phyloP scores from a whole-genome alignment of 495 filamentous ascomycete genomes.

The Bacidia rubella region DNA sequence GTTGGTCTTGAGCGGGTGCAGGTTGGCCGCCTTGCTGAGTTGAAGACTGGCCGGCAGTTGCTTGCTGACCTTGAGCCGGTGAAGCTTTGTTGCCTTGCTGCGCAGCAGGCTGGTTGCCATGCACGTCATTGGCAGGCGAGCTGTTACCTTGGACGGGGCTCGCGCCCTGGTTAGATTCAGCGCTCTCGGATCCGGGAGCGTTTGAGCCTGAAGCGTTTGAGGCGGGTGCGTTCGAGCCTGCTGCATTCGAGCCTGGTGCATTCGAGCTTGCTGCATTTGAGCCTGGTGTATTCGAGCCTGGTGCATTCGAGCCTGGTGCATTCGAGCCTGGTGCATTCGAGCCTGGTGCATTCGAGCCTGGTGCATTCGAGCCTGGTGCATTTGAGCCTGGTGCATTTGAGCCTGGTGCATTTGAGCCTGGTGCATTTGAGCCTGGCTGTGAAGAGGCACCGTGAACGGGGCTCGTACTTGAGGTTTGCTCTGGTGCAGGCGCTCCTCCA shows the following conservation, averaged over 20 bases:
- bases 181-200: background rate
- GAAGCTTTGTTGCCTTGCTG: background rate
- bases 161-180: background rate
- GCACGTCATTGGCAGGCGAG: background rate
- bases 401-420: background rate
- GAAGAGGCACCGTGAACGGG: background rate
- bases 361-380: background rate
- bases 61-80: background rate
- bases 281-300: background rate
- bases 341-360: background rate
- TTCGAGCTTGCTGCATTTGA: background rate
- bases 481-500: background rate
- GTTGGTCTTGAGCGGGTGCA: slow-evolving; percentile 1
- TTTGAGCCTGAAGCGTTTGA: background rate
- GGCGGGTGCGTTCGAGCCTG: background rate
- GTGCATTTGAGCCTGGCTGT: background rate
- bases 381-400: background rate
- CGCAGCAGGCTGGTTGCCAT: background rate
- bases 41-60: background rate
- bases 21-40: background rate
- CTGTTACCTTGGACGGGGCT: background rate
- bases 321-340: background rate
- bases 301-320: background rate
- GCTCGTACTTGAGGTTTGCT: background rate
- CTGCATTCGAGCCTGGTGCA: too few relatives aligned